Evolutionary conservation across 805 yeast genomes (phyloP).

Genomic region (Barnettozyma californica): DNA sequence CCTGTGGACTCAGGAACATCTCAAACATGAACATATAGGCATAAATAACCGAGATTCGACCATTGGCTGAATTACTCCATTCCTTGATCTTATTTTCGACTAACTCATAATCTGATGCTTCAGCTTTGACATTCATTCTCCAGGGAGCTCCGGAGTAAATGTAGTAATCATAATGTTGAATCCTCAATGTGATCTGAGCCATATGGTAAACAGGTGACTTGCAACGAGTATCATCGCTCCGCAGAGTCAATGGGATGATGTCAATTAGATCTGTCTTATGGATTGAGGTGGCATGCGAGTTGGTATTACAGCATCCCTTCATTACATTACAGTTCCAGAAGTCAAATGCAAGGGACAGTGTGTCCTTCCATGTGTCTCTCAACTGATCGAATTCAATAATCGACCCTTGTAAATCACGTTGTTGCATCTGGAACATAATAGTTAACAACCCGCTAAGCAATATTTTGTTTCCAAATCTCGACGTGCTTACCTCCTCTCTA

Average conservation of each 20-base stretch:
- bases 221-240: constrained; percentile 43
- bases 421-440: constrained; percentile 67
- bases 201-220: constrained; percentile 66
- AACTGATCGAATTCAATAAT: constrained; percentile 37
- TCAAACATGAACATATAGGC: constrained; percentile 59
- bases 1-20: constrained; percentile 52
- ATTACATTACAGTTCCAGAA: constrained; percentile 53
- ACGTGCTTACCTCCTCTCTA: constrained; percentile 39
- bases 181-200: constrained; percentile 65
- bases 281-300: constrained; percentile 14
- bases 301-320: constrained; percentile 28
- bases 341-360: constrained; percentile 64
- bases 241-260: constrained; percentile 18
- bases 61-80: constrained; percentile 46
- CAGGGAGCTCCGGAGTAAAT: constrained; percentile 80
- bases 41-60: constrained; percentile 51
- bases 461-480: constrained; percentile 61
- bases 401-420: constrained; percentile 58
- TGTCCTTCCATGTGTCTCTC: constrained; percentile 61
- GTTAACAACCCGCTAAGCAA: constrained; percentile 63
- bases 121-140: constrained; percentile 65
- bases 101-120: constrained; percentile 42
- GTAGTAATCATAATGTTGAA: constrained; percentile 73
- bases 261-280: constrained; percentile 18
- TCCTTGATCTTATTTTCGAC: constrained; percentile 45